Evolutionary conservation across 305 asterid species (phyloP), one percentile per base, ranked within the genome.

Genomic region (Solanum hybrid): DNA sequence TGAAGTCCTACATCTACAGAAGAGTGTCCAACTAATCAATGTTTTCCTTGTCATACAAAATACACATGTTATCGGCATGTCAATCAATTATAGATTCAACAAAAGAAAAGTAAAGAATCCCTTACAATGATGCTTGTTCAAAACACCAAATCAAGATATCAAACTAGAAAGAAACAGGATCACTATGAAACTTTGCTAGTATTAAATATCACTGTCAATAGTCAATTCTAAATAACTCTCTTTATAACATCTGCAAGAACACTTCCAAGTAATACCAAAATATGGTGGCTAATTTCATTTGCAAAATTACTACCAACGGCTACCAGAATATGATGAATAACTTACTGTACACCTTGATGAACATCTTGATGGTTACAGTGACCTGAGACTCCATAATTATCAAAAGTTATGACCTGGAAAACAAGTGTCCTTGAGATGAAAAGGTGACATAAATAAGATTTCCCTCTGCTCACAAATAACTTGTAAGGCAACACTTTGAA

Each of bases 301-400:
- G 88, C 88, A 56, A 7, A 64, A 56, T 72, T 56, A 85, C 46
- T 32, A 32, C n/a, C 32, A 85, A 32, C 5, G 14, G 32, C 51
- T 32, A 85, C 77, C 46, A 85, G 77, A 85, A 60, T 22, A 85
- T 85, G 77, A 34, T 20, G 90, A 90, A 86, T 89, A 42, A 90
- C 96, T 92, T 89, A 94, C 99, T 95, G 91, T 78, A 97, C 99
- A 75, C 98, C 99, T 89, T 81, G 95, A 92, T 94, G 93, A 84
- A 97, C 95, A 84, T 96, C 98, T 6, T 94, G 69, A 92, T 97
- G 99, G 91, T 97, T 97, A 91, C 99, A 95, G 92, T 97, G 99
- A 87, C 99, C 99, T 79, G 98, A 97, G 90, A 96, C 94, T 77
- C 99, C 98, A 90, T 93, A 94, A 88, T 90, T 90, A 89, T 97